These are phyloP conservation scores for Paramecium tetraurelia DNA, from an alignment of 73 alveolate genomes.

Conservation along the genomic window DNA sequence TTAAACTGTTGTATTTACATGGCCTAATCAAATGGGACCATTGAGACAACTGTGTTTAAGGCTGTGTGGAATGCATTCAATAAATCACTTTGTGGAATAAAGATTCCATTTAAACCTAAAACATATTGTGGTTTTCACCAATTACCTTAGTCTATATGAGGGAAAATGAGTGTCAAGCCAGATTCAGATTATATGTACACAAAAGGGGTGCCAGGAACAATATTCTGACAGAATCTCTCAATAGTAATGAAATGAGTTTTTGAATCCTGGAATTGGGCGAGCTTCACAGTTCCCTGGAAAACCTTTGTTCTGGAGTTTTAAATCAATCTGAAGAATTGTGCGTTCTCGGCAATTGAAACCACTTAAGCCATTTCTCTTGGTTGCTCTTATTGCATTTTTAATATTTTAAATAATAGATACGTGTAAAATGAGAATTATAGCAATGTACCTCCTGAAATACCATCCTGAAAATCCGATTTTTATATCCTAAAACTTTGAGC, in stretches of 20 bases:
- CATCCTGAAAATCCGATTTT: conserved; percentile 77
- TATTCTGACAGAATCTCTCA: conserved; percentile 8
- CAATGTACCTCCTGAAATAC: conserved; percentile 79
- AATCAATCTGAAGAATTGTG: conserved; percentile 13
- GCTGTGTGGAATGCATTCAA: neutral
- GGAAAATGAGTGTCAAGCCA: conserved; percentile 16
- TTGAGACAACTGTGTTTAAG: neutral
- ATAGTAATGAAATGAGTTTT: conserved; percentile 7
- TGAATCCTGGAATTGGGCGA: conserved; percentile 24
- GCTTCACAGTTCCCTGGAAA: neutral
- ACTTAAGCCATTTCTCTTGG: conserved; percentile 18
- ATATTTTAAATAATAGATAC: neutral
- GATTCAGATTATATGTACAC: neutral
- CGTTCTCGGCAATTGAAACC: conserved; percentile 17
- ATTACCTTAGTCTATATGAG: conserved; percentile 34
- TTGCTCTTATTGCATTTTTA: neutral
- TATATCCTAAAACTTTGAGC: conserved; percentile 69
- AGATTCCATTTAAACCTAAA: conserved; percentile 48
- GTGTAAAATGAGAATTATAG: conserved; percentile 72
- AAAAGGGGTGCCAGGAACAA: conserved; percentile 35
- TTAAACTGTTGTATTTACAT: conserved; percentile 17
- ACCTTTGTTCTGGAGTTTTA: conserved; percentile 26
- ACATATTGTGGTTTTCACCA: neutral
- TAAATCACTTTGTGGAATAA: conserved; percentile 16
- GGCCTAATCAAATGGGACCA: conserved; percentile 42